Evolutionary conservation across 106 monocot genomes (phyloP).

Genomic region (Allium fistulosum): DNA sequence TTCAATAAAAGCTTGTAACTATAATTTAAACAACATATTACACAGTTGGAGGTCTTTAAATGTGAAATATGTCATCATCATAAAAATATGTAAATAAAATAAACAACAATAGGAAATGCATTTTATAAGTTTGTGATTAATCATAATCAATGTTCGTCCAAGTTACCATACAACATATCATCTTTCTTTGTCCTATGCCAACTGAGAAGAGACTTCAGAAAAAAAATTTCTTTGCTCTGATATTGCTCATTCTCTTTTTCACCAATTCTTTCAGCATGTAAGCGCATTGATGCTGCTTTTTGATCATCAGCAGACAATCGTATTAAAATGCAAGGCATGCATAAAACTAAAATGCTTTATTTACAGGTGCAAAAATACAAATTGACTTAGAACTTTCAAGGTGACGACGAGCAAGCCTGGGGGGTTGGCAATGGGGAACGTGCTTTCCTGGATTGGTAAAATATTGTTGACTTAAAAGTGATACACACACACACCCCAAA

Average conservation of each 20-base stretch:
- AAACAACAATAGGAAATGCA: background rate
- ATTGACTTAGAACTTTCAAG: constrained; percentile 23
- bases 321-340: constrained; percentile 4
- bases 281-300: constrained; percentile 41
- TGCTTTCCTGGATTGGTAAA: constrained; percentile 32
- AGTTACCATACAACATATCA: constrained; percentile 45
- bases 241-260: constrained; percentile 42
- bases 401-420: constrained; percentile 46
- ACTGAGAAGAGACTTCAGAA: constrained; percentile 73
- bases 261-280: constrained; percentile 41
- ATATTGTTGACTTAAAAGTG: too few relatives aligned
- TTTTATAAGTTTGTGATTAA: background rate
- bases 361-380: too few relatives aligned
- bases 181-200: constrained; percentile 75
- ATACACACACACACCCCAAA: too few relatives aligned
- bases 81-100: too few relatives aligned
- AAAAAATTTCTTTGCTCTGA: constrained; percentile 43
- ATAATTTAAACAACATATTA: too few relatives aligned
- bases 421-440: constrained; percentile 21
- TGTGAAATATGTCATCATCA: background rate
- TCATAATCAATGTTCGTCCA: constrained; percentile 56
- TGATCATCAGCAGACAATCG: constrained; percentile 28
- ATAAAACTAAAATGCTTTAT: too few relatives aligned
- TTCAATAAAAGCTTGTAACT: too few relatives aligned
- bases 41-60: too few relatives aligned